phyloP scores from a whole-genome alignment of 140 eudicot genomes.

The Oenanthe javanica region DNA sequence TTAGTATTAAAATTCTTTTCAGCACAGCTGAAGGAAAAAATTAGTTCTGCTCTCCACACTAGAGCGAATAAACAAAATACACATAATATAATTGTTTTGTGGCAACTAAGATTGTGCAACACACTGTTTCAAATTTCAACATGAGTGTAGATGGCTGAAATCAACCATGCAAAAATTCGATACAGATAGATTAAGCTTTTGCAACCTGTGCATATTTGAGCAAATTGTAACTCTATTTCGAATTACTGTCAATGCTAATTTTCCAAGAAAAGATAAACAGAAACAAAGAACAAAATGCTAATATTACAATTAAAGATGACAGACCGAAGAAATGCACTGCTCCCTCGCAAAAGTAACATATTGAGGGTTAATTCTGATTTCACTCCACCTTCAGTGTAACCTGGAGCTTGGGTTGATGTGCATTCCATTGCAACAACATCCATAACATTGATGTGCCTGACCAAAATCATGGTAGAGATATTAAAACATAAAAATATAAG shows the following conservation, averaged over 20 bases:
- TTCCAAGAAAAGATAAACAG: neutral
- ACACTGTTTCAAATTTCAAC: neutral
- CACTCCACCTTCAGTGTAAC: constrained; percentile 14
- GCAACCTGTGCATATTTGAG: neutral
- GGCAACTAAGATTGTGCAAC: neutral
- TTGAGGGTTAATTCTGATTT: neutral
- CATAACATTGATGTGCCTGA: constrained; percentile 87
- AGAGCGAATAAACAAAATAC: neutral
- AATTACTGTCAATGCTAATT: neutral
- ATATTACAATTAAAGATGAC: neutral
- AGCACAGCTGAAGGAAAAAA: neutral
- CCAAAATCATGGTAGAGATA: neutral
- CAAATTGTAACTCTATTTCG: neutral
- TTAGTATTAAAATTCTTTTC: too few species aligned
- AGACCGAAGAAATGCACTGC: neutral
- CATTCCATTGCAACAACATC: constrained; percentile 86
- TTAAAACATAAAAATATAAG: neutral
- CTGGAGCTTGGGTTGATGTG: constrained; percentile 35
- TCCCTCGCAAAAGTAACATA: neutral
- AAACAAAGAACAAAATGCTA: neutral
- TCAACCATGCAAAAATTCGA: neutral
- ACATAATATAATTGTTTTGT: neutral
- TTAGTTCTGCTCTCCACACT: neutral
- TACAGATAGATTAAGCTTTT: neutral
- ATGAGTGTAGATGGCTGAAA: neutral